Base-by-base conservation (phyloP, 75 land plant genomes). In the Selaginella moellendorffii region DNA sequence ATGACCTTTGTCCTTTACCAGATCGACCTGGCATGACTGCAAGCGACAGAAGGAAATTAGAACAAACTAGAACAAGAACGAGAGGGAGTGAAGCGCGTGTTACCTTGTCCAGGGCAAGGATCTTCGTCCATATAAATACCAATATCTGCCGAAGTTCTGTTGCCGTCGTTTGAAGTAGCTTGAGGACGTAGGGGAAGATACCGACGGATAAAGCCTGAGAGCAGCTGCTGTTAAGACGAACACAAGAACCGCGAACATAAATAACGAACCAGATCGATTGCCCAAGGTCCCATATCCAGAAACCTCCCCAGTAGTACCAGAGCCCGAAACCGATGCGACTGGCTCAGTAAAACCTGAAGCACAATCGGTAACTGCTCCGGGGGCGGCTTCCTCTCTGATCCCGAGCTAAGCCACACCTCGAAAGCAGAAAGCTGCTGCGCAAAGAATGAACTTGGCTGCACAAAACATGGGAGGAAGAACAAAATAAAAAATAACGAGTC, bases 211-310 rank as follows among this genome's bases (percentile, higher is more conserved):
- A 71, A 27, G 97, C 97, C 97, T 91, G 71, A 0, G 71, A 54
- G 30, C n/a, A n/a, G n/a, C 21, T 28, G 18, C 72, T 62, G 54
- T 25, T 14, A 30, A 24, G 10, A 26, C 10, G 61, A 24, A 25
- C 26, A 28, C 27, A 68, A 25, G 28, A 63, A n/a, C 2, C 30
- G 42, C 29, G 18, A 63, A 65, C 31, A 54, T 9, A 30, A 65
- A 30, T 27, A 0, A 0, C 21, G 18, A 77, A 91, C 97, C 97
- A 85, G 79, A 73, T 91, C 96, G n/a, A 91, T 93, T 29, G 97
- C 97, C 97, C 97, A 91, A 22, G 89, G 79, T 68, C 97, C 97
- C 95, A 88, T 88, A 67, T 91, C 97, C 65, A 91, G 75, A 63
- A 91, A 91, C 71, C 81, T 80, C 60, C 96, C 97, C 28, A 91